Base-by-base conservation (phyloP, 2,329 filamentous ascomycete genomes). In the Aspergillus ibericus region DNA sequence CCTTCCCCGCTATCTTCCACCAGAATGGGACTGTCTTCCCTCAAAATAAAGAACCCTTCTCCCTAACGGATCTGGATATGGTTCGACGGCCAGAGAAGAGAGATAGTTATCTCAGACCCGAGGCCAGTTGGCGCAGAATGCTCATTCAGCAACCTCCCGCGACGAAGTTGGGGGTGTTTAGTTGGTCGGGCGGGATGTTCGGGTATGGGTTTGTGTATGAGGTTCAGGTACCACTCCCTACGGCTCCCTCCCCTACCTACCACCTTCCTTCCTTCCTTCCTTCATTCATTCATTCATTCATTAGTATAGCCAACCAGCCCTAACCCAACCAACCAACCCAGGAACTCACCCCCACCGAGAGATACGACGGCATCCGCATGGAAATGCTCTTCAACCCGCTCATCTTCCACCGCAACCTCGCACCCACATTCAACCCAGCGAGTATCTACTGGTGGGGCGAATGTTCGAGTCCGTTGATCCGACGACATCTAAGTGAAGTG, bases 81-180 rank as follows among this genome's bases (percentile, higher is more conserved):
- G 29, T 51, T 25, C 25, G n/a, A 25, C 16, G 46, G 13, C 50
- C 50, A 12, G 13, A 18, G 3, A 40, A 25, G 32, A 44, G 44
- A 9, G 47, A n/a, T 18, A 13, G 36, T 25, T 56, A 50, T 36
- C 38, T 51, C n/a, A 29, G 40, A n/a, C 20, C 27, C 3, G 25
- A 32, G 20, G 54, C 54, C 20, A 56, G 54, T 27, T 56, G 54
- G 54, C 38, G 54, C 15, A 36, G 35, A 5, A 56, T 56, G 54
- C 54, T 56, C 6, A n/a, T 51, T 7, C 54, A 51, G 5, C 54
- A 56, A n/a, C 54, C 54, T 6, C 54, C 54, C 10, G 16, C 18
- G 4, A 16, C 9, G 8, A 2, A 16, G 27, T 5, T 48, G 0
- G 7, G 22, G 3, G 16, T 29, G 1, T 15, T 29, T 6, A 6